Conservation (phyloP, 202 grass and related monocot species). For the Elaeis oleifera region DNA sequence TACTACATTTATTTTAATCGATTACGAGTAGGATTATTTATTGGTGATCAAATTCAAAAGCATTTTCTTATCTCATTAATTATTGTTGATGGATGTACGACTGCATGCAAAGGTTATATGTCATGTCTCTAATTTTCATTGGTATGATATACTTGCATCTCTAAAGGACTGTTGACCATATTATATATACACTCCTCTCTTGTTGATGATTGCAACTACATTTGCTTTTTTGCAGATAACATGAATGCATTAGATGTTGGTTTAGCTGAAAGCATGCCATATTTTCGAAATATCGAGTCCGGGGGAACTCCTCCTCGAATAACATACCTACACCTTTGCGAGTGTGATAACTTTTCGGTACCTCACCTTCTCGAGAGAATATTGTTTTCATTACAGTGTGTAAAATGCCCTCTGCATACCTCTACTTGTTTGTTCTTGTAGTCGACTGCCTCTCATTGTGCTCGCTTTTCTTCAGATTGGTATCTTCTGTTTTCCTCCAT, state of each 20-base stretch:
- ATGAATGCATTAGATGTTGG: slow-evolving; percentile 44
- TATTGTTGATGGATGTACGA: too few species aligned
- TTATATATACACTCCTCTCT: not conserved
- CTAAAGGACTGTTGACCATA: not conserved
- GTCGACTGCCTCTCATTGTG: not conserved
- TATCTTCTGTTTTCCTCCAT: slow-evolving; percentile 76
- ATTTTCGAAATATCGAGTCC: slow-evolving; percentile 34
- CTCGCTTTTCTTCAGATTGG: slow-evolving; percentile 55
- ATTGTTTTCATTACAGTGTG: not conserved
- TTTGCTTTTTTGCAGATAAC: slow-evolving; percentile 35
- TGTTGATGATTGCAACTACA: not conserved
- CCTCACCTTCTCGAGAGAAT: not conserved
- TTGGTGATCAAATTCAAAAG: too few species aligned
- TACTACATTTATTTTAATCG: too few species aligned
- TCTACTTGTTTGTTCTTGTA: not conserved
- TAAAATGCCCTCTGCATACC: too few species aligned
- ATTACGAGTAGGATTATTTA: too few species aligned
- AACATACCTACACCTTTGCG: slow-evolving; percentile 69
- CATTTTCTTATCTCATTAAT: too few species aligned
- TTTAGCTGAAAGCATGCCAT: slow-evolving; percentile 32
- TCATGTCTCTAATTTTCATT: not conserved
- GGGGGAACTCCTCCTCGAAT: slow-evolving; percentile 30
- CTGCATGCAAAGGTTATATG: too few species aligned
- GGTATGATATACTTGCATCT: slow-evolving; percentile 1
- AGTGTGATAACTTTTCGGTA: slow-evolving; percentile 73